A percentile compares a stretch with the other conserved stretches of the same genome.
Evolutionary conservation across 2,329 filamentous ascomycete species (phyloP).

Genomic region (Conoideocrella luteorostrata): DNA sequence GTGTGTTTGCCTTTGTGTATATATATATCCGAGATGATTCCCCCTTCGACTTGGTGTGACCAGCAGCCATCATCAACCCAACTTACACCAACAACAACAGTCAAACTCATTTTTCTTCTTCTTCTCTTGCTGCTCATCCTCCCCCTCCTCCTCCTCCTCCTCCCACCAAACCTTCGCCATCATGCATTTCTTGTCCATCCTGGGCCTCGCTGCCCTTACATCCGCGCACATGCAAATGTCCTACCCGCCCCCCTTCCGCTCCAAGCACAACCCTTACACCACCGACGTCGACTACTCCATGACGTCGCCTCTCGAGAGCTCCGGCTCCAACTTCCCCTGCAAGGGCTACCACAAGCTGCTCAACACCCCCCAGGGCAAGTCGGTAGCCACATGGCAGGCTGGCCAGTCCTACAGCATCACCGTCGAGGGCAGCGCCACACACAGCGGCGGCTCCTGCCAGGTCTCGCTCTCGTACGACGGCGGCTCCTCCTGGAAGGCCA

Average conservation of each 20-base stretch:
- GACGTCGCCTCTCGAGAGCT: slow-evolving; percentile 55
- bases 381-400: slow-evolving; percentile 55
- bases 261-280: slow-evolving; percentile 44
- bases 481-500: slow-evolving; percentile 63
- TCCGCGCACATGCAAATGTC: slow-evolving; percentile 52
- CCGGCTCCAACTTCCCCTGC: slow-evolving; percentile 67
- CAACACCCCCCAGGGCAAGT: slow-evolving; percentile 40
- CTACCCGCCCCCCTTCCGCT: slow-evolving; percentile 45
- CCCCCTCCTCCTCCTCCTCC: too few relatives aligned
- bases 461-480: slow-evolving; percentile 67
- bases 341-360: slow-evolving; percentile 54
- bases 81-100: too few relatives aligned
- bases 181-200: slow-evolving; percentile 22
- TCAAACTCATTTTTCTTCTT: too few relatives aligned
- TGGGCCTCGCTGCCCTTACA: slow-evolving; percentile 36
- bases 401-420: slow-evolving; percentile 59
- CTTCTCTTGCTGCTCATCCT: too few relatives aligned
- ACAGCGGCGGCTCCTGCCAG: slow-evolving; percentile 72
- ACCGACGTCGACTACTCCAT: slow-evolving; percentile 62
- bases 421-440: slow-evolving; percentile 54
- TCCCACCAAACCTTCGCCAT: too few relatives aligned
- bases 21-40: too few relatives aligned
- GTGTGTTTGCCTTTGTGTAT: too few relatives aligned
- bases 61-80: too few relatives aligned
- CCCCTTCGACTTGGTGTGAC: too few relatives aligned